These are phyloP conservation scores for Neofusicoccum cordaticola DNA, from an alignment of 2,329 filamentous ascomycete species.

Conservation along the genomic window DNA sequence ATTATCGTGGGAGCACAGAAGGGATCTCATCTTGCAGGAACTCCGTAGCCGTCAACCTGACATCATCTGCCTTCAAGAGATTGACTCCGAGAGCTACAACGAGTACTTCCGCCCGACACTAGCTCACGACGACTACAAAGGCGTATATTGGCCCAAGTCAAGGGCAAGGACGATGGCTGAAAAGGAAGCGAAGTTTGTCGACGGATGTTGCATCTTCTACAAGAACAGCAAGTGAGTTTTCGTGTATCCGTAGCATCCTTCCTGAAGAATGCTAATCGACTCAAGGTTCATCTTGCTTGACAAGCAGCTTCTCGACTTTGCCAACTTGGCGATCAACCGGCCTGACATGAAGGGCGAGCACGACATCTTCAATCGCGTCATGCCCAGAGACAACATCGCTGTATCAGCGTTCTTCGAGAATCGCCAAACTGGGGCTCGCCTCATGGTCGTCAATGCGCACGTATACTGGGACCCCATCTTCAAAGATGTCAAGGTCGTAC, in stretches of 20 bases:
- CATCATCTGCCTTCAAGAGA: slow-evolving; percentile 89
- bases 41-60: slow-evolving; percentile 77
- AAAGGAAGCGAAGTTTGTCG: slow-evolving; percentile 82
- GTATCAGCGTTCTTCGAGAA: slow-evolving; percentile 92
- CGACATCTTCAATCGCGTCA: slow-evolving; percentile 96
- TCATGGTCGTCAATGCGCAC: slow-evolving; percentile 93
- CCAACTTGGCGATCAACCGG: slow-evolving; percentile 85
- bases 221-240: slow-evolving; percentile 72
- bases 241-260: not conserved
- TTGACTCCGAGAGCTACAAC: slow-evolving; percentile 87
- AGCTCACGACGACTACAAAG: slow-evolving; percentile 85
- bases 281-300: slow-evolving; percentile 75
- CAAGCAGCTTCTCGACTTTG: slow-evolving; percentile 91
- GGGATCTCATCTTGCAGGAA: slow-evolving; percentile 78
- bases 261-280: slow-evolving; percentile 18
- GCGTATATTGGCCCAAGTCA: slow-evolving; percentile 87
- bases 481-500: slow-evolving; percentile 93
- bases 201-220: slow-evolving; percentile 96
- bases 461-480: slow-evolving; percentile 90
- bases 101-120: slow-evolving; percentile 87
- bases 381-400: slow-evolving; percentile 97
- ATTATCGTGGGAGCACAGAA: slow-evolving; percentile 82
- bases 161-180: slow-evolving; percentile 89
- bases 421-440: slow-evolving; percentile 78
- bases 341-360: slow-evolving; percentile 97